Evolutionary conservation across 2,329 filamentous ascomycete genomes (phyloP).

Genomic region (Sclerotinia trifoliorum): DNA sequence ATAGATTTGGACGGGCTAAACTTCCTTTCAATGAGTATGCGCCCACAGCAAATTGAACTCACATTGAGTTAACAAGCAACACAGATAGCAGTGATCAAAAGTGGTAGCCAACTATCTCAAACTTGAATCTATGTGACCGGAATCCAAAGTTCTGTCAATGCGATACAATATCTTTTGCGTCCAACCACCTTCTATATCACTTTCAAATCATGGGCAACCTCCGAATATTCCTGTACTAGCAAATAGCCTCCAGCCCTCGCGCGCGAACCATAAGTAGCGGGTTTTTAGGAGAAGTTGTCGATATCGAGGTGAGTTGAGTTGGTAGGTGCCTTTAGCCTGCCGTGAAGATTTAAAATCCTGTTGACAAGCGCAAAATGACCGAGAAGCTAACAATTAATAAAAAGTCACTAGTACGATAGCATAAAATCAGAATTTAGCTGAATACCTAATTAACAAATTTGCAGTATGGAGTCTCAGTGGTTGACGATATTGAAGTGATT

Average conservation of each 20-base stretch:
- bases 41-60: not conserved
- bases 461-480: not conserved
- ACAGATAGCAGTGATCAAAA: not conserved
- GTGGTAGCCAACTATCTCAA: too few species aligned
- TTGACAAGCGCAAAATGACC: not conserved
- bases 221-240: not conserved
- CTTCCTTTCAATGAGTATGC: not conserved
- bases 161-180: not conserved
- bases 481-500: not conserved
- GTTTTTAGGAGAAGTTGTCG: not conserved
- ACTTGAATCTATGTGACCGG: not conserved
- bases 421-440: not conserved
- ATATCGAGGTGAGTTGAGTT: not conserved
- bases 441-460: not conserved
- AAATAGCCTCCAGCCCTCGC: not conserved
- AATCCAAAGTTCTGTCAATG: not conserved
- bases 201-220: not conserved
- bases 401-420: not conserved
- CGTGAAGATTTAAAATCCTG: not conserved
- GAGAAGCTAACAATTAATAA: not conserved
- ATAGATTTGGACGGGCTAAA: not conserved
- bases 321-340: not conserved
- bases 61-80: not conserved
- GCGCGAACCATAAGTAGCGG: rapidly evolving
- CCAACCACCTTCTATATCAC: too few species aligned